These are phyloP conservation scores for Mycena rebaudengoi DNA, from an alignment of 768 basidiomycete species.

Conservation along the genomic window DNA sequence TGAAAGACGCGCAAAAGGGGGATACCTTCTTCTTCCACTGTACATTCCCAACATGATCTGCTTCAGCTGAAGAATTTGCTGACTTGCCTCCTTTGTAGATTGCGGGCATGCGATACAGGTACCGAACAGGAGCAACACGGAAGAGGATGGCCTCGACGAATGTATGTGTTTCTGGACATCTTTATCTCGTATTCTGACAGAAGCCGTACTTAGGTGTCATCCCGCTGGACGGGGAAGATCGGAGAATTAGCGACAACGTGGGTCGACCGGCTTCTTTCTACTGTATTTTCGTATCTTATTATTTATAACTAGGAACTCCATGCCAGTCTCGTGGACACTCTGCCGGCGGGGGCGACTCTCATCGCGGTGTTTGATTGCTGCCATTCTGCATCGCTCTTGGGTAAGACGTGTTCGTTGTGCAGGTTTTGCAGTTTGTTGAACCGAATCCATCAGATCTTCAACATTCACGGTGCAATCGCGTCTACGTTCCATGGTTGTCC, in stretches of 20 bases:
- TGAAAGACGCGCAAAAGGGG: slow-evolving; percentile 1
- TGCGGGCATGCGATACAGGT: slow-evolving; percentile 26
- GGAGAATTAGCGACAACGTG: slow-evolving; percentile 21
- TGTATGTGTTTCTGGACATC: not conserved
- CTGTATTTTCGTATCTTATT: not conserved
- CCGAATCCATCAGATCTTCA: slow-evolving; percentile 16
- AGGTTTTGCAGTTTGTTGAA: not conserved
- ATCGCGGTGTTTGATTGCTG: slow-evolving; percentile 29
- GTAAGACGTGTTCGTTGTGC: slow-evolving; percentile 5
- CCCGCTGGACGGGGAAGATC: slow-evolving; percentile 26
- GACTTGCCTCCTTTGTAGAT: not conserved
- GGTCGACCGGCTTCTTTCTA: not conserved
- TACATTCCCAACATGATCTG: not conserved
- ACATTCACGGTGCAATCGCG: slow-evolving; percentile 25
- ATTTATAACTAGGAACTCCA: slow-evolving; percentile 27
- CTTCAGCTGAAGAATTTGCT: not conserved
- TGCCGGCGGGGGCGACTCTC: slow-evolving; percentile 30
- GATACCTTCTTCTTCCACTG: slow-evolving; percentile 26
- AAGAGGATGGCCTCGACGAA: slow-evolving; percentile 20
- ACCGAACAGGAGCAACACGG: slow-evolving; percentile 1
- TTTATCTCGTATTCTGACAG: not conserved
- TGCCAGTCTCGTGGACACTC: slow-evolving; percentile 28
- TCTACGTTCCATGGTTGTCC: slow-evolving; percentile 26
- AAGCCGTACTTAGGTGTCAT: slow-evolving; percentile 10
- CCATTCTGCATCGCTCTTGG: slow-evolving; percentile 35